Percentiles rank a stretch among this genome's conserved stretches.
Evolutionary conservation across 768 basidiomycete genomes (phyloP).

Genomic region (Leccinum uliginosum): DNA sequence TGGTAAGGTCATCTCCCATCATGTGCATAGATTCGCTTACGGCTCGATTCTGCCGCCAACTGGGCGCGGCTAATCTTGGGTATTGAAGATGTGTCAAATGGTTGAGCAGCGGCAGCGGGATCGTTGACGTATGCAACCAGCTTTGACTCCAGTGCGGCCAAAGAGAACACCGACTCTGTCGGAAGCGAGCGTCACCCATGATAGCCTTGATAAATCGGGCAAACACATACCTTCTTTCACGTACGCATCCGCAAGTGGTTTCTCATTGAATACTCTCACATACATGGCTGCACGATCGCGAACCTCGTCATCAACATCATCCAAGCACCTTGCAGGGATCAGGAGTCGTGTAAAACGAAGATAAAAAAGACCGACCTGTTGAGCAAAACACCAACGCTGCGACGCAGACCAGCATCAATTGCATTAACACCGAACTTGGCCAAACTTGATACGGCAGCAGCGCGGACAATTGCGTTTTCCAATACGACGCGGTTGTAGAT

Average conservation of each 20-base stretch:
- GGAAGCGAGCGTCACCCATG: background rate
- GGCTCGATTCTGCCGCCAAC: constrained; percentile 81
- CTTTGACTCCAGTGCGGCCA: constrained; percentile 85
- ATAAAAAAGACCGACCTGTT: constrained; percentile 53
- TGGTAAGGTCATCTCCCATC: constrained; percentile 10
- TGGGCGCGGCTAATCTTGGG: constrained; percentile 95
- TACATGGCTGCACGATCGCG: constrained; percentile 96
- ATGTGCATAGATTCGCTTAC: constrained; percentile 42
- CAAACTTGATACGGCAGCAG: constrained; percentile 90
- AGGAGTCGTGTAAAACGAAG: constrained; percentile 1
- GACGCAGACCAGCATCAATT: constrained; percentile 69
- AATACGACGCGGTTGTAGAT: constrained; percentile 99
- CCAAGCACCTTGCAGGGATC: constrained; percentile 65
- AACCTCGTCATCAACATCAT: constrained; percentile 98
- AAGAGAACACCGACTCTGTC: constrained; percentile 89
- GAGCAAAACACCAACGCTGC: constrained; percentile 83
- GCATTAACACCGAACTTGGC: constrained; percentile 97
- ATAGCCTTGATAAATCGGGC: background rate
- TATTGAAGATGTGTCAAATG: constrained; percentile 80
- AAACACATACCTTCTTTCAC: constrained; percentile 78
- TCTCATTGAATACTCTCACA: constrained; percentile 76
- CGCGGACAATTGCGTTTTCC: constrained; percentile 96
- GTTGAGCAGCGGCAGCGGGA: constrained; percentile 56
- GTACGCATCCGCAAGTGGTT: constrained; percentile 76
- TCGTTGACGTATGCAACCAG: constrained; percentile 94